Evolutionary conservation across 306 rosid species (phyloP), one percentile per base, ranked within the genome.

Genomic region (Neltuma alba): DNA sequence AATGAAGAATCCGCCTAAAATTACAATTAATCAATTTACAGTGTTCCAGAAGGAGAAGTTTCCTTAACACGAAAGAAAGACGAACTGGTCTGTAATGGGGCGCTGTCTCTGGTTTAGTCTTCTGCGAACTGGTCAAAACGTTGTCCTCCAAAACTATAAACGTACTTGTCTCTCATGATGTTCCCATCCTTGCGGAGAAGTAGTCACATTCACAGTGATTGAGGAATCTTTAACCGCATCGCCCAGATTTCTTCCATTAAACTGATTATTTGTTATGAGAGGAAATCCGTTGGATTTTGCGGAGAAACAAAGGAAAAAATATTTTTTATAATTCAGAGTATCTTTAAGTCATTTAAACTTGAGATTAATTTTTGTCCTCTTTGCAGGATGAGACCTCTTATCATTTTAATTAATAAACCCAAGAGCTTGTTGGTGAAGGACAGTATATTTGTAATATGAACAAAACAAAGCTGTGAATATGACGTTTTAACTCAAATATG

Each of bases 51-150:
- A n/a, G n/a, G n/a, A 47, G 25, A n/a, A 47, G 74, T 48, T 80
- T 63, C 69, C 79, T 63, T 73, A 79, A 45, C 12, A 28, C 9
- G 75, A 21, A 65, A 74, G 79, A 31, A 76, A 57, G 4, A 18
- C 34, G 80, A 69, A 76, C 48, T 81, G 76, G 80, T 75, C 77
- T 75, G 3, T 41, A 28, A 30, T 47, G 8, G 2, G 58, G 27
- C 65, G 0, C 30, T 40, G 41, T 81, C 78, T 63, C 47, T 60
- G 28, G 74, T 71, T 76, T 70, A 15, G 42, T 55, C 48, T 38
- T 31, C 50, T 31, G 10, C 34, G 62, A 83, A 63, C 52, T 20
- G 47, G 69, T 78, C 80, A 63, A 69, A 64, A 37, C 38, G 42
- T 64, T 47, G 80, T 60, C 54, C 10, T 28, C 37, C 62, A 77